phyloP scores from a whole-genome alignment of 306 rosid genomes.

The Fagus sylvatica region DNA sequence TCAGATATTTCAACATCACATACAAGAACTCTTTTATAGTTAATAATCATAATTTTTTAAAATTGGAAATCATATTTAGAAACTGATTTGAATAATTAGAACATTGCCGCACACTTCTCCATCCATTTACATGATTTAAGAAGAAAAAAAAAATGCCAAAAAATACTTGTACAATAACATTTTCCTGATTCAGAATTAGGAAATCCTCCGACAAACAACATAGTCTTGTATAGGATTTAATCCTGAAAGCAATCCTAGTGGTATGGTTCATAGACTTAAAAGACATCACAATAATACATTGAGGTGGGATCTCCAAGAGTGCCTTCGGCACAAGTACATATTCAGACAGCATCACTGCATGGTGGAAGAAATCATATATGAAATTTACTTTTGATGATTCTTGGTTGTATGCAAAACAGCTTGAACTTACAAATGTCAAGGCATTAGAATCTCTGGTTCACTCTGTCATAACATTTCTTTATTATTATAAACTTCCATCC shows the following conservation, averaged over 20 bases:
- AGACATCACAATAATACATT: background rate
- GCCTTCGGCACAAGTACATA: background rate
- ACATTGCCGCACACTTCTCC: background rate
- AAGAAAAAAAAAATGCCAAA: background rate
- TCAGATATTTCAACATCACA: background rate
- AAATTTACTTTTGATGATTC: too few relatives aligned
- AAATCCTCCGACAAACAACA: background rate
- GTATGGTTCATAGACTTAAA: background rate
- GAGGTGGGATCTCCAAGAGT: background rate
- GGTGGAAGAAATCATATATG: background rate
- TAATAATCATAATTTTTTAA: background rate
- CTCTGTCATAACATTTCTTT: background rate
- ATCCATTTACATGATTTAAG: background rate
- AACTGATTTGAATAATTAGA: background rate
- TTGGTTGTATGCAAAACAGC: background rate
- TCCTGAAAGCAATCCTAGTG: background rate
- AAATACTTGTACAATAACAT: background rate
- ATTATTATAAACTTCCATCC: slow-evolving; percentile 1
- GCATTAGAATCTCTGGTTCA: background rate
- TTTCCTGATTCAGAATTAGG: background rate
- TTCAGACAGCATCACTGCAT: background rate
- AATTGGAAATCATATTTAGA: background rate
- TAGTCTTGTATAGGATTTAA: background rate
- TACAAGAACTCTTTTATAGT: background rate
- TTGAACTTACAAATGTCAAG: background rate